Evolutionary conservation across 371 early-diverging fungal genomes (phyloP).

Genomic region (Saksenaea vasiformis): DNA sequence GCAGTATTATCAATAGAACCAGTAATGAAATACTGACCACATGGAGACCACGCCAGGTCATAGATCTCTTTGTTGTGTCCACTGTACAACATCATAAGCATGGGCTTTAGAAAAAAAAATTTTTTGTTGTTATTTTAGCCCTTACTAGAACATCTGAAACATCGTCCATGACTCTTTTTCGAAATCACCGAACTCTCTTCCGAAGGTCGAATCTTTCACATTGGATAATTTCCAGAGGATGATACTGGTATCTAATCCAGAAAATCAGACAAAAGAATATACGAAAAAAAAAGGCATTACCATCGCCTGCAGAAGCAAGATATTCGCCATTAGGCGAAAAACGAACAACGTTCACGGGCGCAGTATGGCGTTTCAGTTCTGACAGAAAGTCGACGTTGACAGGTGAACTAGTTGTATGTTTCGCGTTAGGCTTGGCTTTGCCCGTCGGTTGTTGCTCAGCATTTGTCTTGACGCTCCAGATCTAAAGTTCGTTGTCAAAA

Average conservation of each 20-base stretch:
- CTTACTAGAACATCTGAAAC: conserved; percentile 49
- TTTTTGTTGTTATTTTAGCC: no score
- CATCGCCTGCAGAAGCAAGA: conserved; percentile 92
- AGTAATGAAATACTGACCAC: conserved; percentile 83
- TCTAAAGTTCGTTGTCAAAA: conserved; percentile 38
- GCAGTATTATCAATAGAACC: conserved; percentile 93
- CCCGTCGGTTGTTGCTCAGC: conserved; percentile 12
- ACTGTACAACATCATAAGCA: conserved; percentile 21
- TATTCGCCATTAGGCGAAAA: conserved; percentile 80
- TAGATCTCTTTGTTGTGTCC: conserved; percentile 78
- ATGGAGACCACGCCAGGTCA: conserved; percentile 95
- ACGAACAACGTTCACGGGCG: conserved; percentile 93
- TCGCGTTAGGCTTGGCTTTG: conserved; percentile 12
- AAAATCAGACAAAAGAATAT: neutral
- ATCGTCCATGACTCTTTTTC: conserved; percentile 65
- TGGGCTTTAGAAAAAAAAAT: no score
- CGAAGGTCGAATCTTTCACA: conserved; percentile 32
- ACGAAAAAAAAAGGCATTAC: conserved; percentile 37
- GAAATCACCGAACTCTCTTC: conserved; percentile 36
- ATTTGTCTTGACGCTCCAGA: conserved; percentile 62
- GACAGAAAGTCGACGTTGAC: conserved; percentile 79
- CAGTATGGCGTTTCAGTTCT: conserved; percentile 82
- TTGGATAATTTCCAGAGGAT: conserved; percentile 79
- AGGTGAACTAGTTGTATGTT: conserved; percentile 41
- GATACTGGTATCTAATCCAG: conserved; percentile 72